Evolutionary conservation across 2,329 filamentous ascomycete species (phyloP).

Genomic region (Annulohypoxylon truncatum): DNA sequence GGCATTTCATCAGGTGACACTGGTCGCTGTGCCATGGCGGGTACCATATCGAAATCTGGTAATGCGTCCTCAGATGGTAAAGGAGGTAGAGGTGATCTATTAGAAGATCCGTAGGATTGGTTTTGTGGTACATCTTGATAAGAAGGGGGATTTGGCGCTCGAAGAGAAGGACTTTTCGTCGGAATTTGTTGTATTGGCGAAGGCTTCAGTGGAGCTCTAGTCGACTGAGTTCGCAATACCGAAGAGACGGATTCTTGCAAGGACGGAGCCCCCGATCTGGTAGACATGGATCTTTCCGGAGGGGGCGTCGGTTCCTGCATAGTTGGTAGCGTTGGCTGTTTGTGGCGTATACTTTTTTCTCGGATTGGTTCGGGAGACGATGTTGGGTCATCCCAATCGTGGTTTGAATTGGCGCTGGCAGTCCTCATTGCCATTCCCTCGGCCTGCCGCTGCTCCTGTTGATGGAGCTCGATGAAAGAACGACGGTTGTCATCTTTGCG

Average conservation of each 20-base stretch:
- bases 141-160: conserved; percentile 37
- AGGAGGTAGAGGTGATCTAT: conserved; percentile 38
- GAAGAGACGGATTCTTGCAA: conserved; percentile 44
- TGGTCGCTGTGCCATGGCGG: conserved; percentile 32
- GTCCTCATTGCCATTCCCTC: conserved; percentile 65
- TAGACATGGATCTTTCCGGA: conserved; percentile 40
- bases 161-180: conserved; percentile 33
- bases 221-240: conserved; percentile 46
- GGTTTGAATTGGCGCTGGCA: conserved; percentile 48
- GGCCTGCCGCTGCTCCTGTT: conserved; percentile 69
- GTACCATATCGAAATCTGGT: conserved; percentile 40
- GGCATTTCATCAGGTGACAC: conserved; percentile 45
- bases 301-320: conserved; percentile 41
- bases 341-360: conserved; percentile 36
- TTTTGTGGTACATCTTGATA: conserved; percentile 19
- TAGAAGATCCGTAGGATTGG: conserved; percentile 18
- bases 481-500: conserved; percentile 64
- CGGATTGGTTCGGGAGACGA: conserved; percentile 48
- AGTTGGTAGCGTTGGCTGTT: conserved; percentile 26
- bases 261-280: conserved; percentile 35
- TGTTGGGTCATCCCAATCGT: conserved; percentile 48
- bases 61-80: conserved; percentile 34
- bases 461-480: conserved; percentile 69
- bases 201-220: conserved; percentile 41
- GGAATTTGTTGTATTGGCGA: conserved; percentile 37